Evolutionary conservation across 148 eudicot genomes (phyloP), one percentile per base, ranked within the genome.

Genomic region (Heliosperma pusillum): DNA sequence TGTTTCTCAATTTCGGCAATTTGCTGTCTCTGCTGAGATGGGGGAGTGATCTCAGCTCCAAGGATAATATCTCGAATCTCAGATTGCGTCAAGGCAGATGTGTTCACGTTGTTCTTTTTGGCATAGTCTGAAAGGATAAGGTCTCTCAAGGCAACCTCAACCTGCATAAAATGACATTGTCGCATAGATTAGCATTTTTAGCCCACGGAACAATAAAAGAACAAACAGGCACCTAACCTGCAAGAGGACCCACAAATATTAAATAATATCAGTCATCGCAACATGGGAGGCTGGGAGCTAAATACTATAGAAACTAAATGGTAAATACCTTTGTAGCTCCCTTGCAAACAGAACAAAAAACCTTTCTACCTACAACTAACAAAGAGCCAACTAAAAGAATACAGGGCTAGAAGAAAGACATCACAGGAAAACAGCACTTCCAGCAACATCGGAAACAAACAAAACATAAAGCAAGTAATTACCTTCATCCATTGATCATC

Each of bases 401-500:
- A 15, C 26, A 11, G 15, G 17, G 47, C 12, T 11, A 2, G 13
- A 8, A 25, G 25, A 57, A 12, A 10, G 7, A 30, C 20, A 25
- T 12, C 19, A 44, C 40, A 20, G 24, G 53, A 65, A 56, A 59
- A 67, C 64, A 50, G 16, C 15, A 50, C 55, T 50, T 50, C 0
- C 55, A 50, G 7, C 65, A 7, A 57, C 24, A 53, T 44, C 1
- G 12, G 24, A 16, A 61, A 24, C 20, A 22, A 33, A 53, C 36
- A 16, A 10, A 73, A 15, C 33, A 67, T 13, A 30, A 21, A 71
- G 21, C 21, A 45, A 45, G 29, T 21, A 11, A 42, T 75, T 76
- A 93, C 98, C 99, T 96, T 96, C 93, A 92, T 86, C 97, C 99
- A 96, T 69, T 92, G 99, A 74, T 96, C 99, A 84, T 96, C 97